Conservation (phyloP, 1,284 basidiomycete species). For the Ceratobasidium sp. region DNA sequence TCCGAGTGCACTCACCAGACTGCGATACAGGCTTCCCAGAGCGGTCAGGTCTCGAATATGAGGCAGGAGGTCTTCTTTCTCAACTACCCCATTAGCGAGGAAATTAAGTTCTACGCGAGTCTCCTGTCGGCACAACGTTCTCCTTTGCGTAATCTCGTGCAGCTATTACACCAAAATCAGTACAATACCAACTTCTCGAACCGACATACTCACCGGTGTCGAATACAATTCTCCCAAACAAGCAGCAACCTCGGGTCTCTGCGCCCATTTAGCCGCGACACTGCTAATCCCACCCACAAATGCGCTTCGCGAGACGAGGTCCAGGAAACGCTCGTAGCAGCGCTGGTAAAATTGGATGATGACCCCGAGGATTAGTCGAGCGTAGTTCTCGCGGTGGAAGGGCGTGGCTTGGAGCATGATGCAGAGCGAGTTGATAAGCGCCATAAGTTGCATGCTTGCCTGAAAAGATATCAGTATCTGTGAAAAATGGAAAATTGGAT, state of each 20-base stretch:
- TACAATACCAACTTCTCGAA: not conserved
- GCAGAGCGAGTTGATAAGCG: constrained; percentile 92
- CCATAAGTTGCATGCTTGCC: constrained; percentile 88
- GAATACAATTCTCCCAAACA: constrained; percentile 67
- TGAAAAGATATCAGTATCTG: constrained; percentile 54
- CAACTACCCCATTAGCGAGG: constrained; percentile 67
- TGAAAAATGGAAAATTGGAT: constrained; percentile 16
- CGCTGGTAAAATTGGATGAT: constrained; percentile 97
- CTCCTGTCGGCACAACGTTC: constrained; percentile 75
- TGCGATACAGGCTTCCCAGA: constrained; percentile 86
- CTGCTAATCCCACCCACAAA: constrained; percentile 64
- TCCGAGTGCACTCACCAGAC: constrained; percentile 77
- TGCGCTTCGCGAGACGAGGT: constrained; percentile 69
- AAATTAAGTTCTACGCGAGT: constrained; percentile 79
- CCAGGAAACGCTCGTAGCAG: constrained; percentile 89
- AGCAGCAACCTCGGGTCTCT: constrained; percentile 80
- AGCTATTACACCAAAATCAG: constrained; percentile 44
- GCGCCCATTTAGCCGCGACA: constrained; percentile 82
- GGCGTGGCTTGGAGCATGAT: constrained; percentile 94
- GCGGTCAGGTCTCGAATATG: constrained; percentile 80
- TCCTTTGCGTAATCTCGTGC: constrained; percentile 40
- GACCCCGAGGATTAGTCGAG: constrained; percentile 93
- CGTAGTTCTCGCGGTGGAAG: constrained; percentile 95
- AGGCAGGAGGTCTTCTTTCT: constrained; percentile 78
- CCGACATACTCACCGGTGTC: constrained; percentile 54